Percentiles rank a stretch among this genome's conserved stretches.
Evolutionary conservation across 257 asterid genomes (phyloP).

Genomic region (Plantago ovata): DNA sequence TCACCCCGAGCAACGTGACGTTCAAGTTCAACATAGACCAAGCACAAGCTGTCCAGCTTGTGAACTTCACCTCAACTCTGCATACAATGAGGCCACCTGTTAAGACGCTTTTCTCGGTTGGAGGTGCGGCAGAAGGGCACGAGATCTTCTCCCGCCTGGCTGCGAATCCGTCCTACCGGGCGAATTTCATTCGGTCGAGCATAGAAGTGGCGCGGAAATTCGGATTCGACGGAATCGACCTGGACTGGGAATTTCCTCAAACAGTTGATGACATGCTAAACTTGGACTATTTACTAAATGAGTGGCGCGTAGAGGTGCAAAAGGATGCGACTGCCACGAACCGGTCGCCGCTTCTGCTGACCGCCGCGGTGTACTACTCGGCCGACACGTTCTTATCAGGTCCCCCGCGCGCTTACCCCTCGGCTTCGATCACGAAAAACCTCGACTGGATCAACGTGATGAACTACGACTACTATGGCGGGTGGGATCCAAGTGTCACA

Average conservation of each 20-base stretch:
- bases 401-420: conserved; percentile 45
- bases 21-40: conserved; percentile 39
- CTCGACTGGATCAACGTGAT: conserved; percentile 75
- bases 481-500: conserved; percentile 53
- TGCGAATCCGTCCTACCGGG: conserved; percentile 26
- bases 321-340: conserved; percentile 32
- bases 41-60: conserved; percentile 33
- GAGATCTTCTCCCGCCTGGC: conserved; percentile 49
- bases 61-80: conserved; percentile 53
- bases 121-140: conserved; percentile 53
- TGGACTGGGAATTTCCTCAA: conserved; percentile 79
- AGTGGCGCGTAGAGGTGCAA: conserved; percentile 60
- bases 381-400: conserved; percentile 38
- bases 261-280: conserved; percentile 50
- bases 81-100: conserved; percentile 37
- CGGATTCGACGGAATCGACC: conserved; percentile 70
- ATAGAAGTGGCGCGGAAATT: conserved; percentile 57
- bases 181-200: conserved; percentile 50
- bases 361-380: conserved; percentile 81
- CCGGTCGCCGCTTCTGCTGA: conserved; percentile 50
- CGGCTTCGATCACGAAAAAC: conserved; percentile 42
- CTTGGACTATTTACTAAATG: conserved; percentile 35
- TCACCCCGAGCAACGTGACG: conserved; percentile 43
- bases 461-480: conserved; percentile 71
- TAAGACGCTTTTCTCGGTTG: conserved; percentile 58